phyloP scores from a whole-genome alignment of 2,329 filamentous ascomycete genomes.

The Trichoderma asperellum region DNA sequence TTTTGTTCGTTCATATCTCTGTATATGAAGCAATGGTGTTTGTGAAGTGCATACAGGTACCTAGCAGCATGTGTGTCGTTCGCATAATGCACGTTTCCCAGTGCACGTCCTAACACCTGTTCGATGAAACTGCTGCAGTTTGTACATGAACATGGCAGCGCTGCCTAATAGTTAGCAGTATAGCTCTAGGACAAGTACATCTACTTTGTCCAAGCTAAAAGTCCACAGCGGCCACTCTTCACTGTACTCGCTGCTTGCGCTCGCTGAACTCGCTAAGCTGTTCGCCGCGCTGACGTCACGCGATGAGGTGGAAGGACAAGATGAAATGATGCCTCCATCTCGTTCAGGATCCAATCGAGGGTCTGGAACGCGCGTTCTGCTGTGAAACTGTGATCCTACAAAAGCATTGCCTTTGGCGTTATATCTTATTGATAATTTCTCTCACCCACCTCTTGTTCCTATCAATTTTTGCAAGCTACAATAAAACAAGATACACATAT shows the following conservation, averaged over 20 bases:
- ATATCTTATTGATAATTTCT: background rate
- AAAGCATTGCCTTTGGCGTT: background rate
- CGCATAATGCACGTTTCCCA: background rate
- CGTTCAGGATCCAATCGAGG: no score
- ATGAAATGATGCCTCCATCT: background rate
- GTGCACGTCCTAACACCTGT: background rate
- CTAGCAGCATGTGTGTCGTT: background rate
- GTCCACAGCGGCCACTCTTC: background rate
- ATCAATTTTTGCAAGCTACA: background rate
- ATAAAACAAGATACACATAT: background rate
- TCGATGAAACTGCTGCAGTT: background rate
- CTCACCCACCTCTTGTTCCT: background rate
- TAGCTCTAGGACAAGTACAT: background rate
- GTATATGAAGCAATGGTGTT: no score
- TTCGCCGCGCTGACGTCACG: slow-evolving; percentile 22
- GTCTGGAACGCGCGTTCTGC: slow-evolving; percentile 2
- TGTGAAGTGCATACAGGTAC: no score
- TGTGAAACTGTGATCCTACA: background rate
- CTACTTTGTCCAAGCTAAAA: background rate
- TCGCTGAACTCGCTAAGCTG: slow-evolving; percentile 4
- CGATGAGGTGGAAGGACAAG: slow-evolving; percentile 2
- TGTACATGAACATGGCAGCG: background rate
- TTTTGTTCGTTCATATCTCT: no score
- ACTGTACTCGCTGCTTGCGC: background rate
- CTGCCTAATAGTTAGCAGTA: no score